Base-by-base conservation (phyloP, 2,329 filamentous ascomycete genomes). In the Leptosphaerulina australis region DNA sequence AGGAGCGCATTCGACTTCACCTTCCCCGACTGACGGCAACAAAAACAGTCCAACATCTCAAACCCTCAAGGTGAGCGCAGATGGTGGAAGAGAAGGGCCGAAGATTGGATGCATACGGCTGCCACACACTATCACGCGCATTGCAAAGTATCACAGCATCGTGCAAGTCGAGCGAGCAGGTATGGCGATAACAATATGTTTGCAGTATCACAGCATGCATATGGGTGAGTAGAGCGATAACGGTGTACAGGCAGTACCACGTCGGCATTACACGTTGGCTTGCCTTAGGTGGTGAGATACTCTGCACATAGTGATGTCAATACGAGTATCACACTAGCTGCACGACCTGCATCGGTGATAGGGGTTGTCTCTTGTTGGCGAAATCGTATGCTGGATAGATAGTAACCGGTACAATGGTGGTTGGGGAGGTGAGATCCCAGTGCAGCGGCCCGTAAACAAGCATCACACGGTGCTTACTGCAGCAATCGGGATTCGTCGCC, bases 51-150 rank as follows among this genome's bases (percentile, higher is more conserved):
- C n/a, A n/a, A n/a, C n/a, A n/a, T n/a, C n/a, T n/a, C n/a, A n/a
- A n/a, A n/a, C n/a, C n/a, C n/a, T n/a, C n/a, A n/a, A n/a, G n/a
- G n/a, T n/a, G n/a, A n/a, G n/a, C n/a, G n/a, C n/a, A n/a, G n/a
- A n/a, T n/a, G 14, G 44, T 46, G 21, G 39, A 30, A 24, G 2
- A 26, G 5, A 46, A 39, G 35, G 44, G 18, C 31, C 20, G 39
- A 38, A 38, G 15, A 7, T 30, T n/a, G n/a, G n/a, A 20, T 22
- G 11, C 33, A 15, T n/a, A n/a, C 33, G 10, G n/a, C n/a, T n/a
- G n/a, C n/a, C 14, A 26, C 20, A 38, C 4, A 12, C n/a, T 44
- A 28, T 38, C 38, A 50, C 26, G 46, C 38, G 39, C 26, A 3
- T n/a, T 3, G n/a, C 3, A n/a, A 5, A n/a, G 31, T 33, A 11